Conservation (phyloP, 139 green algal species). For the Chlorella sorokiniana region DNA sequence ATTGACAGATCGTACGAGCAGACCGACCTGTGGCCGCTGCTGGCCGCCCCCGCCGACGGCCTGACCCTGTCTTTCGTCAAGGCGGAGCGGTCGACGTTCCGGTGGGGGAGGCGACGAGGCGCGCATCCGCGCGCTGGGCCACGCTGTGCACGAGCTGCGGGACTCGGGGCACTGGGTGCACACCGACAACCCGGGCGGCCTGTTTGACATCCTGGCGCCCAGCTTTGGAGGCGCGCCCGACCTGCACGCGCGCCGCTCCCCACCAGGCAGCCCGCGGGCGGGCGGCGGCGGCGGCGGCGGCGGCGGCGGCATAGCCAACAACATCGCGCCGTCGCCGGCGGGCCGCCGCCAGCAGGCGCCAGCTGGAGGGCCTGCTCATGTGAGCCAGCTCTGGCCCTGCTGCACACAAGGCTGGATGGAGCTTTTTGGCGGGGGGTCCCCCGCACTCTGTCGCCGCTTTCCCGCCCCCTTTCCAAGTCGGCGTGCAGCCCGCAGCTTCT, state of each 20-base stretch:
- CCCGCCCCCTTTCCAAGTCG: too few species aligned
- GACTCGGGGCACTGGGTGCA: conserved; percentile 89
- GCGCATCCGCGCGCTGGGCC: conserved; percentile 62
- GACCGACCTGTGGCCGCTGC: conserved; percentile 77
- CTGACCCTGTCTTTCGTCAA: conserved; percentile 84
- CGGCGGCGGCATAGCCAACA: not conserved
- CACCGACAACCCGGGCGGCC: conserved; percentile 79
- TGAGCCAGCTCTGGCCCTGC: not conserved
- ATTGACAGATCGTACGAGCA: conserved; percentile 82
- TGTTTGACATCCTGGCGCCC: conserved; percentile 81
- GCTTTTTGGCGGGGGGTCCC: too few species aligned
- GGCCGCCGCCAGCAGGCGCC: not conserved
- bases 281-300: not conserved
- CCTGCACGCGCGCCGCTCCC: conserved; percentile 45
- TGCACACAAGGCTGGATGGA: too few species aligned
- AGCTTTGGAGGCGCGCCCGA: conserved; percentile 61
- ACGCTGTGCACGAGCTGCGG: conserved; percentile 79
- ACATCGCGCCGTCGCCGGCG: not conserved
- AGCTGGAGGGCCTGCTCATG: not conserved
- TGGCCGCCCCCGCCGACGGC: conserved; percentile 70
- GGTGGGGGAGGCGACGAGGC: conserved; percentile 65
- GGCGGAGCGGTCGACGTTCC: conserved; percentile 72
- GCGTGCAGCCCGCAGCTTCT: too few species aligned
- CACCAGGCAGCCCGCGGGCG: not conserved
- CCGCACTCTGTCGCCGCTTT: too few species aligned